Conservation (phyloP, 306 rosid genomes). For the Rubus parviflorus region DNA sequence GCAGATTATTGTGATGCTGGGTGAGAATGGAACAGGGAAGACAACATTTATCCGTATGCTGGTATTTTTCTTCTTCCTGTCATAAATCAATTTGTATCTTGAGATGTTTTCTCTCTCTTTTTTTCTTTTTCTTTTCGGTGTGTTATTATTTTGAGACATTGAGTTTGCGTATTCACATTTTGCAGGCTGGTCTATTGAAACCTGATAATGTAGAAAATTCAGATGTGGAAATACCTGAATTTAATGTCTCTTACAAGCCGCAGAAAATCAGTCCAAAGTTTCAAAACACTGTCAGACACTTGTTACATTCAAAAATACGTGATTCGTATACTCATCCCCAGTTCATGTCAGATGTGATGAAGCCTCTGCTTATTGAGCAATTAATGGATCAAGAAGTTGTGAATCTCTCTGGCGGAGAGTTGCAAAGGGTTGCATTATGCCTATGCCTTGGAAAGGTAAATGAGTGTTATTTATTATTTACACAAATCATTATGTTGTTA, state of each 20-base stretch:
- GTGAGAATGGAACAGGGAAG: constrained; percentile 99
- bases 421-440: constrained; percentile 96
- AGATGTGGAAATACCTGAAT: constrained; percentile 86
- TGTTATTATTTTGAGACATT: background rate
- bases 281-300: constrained; percentile 69
- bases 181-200: constrained; percentile 96
- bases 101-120: background rate
- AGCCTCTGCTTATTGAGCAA: constrained; percentile 96
- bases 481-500: background rate
- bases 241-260: constrained; percentile 96
- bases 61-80: constrained; percentile 50
- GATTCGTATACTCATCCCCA: constrained; percentile 93
- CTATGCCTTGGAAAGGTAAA: constrained; percentile 96
- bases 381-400: constrained; percentile 96
- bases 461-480: background rate
- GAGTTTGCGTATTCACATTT: constrained; percentile 8
- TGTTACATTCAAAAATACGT: constrained; percentile 79
- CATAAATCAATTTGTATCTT: background rate
- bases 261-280: constrained; percentile 95
- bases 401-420: constrained; percentile 99
- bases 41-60: constrained; percentile 98
- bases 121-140: background rate
- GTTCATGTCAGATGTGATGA: constrained; percentile 94
- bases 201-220: constrained; percentile 75
- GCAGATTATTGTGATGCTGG: constrained; percentile 96